phyloP scores from a whole-genome alignment of 345 rosid species.

The Linum trigynum region DNA sequence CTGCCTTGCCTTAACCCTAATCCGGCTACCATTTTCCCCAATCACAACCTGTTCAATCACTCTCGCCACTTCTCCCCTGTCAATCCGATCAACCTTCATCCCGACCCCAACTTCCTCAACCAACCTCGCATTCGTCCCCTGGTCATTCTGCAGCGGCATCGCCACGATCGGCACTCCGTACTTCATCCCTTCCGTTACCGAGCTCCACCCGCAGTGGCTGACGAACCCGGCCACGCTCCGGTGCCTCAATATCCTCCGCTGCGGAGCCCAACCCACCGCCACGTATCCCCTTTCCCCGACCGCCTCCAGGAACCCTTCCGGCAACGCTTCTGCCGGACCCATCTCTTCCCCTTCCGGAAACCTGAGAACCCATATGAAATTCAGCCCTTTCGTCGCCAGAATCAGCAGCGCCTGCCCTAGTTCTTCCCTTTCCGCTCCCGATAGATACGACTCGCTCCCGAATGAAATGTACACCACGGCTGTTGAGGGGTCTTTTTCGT shows the following conservation, averaged over 20 bases:
- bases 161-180: constrained; percentile 1
- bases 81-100: neutral
- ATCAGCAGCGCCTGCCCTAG: neutral
- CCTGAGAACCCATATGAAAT: constrained; percentile 2
- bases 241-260: neutral
- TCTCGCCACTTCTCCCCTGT: neutral
- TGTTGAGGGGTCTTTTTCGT: neutral
- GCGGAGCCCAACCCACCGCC: constrained; percentile 5
- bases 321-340: neutral
- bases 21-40: neutral
- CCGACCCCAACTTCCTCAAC: neutral
- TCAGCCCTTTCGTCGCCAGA: neutral
- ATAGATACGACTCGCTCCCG: constrained; percentile 1
- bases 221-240: constrained; percentile 2
- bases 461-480: neutral
- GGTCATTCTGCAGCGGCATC: neutral
- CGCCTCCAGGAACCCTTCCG: neutral
- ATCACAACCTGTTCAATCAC: neutral
- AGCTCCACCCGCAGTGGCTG: constrained; percentile 12
- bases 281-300: neutral
- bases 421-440: neutral
- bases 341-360: constrained; percentile 2
- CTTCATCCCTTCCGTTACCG: constrained; percentile 6
- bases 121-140: constrained; percentile 1
- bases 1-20: too few species aligned